Evolutionary conservation across 257 asterid species (phyloP).

Genomic region (Gentiana straminea): DNA sequence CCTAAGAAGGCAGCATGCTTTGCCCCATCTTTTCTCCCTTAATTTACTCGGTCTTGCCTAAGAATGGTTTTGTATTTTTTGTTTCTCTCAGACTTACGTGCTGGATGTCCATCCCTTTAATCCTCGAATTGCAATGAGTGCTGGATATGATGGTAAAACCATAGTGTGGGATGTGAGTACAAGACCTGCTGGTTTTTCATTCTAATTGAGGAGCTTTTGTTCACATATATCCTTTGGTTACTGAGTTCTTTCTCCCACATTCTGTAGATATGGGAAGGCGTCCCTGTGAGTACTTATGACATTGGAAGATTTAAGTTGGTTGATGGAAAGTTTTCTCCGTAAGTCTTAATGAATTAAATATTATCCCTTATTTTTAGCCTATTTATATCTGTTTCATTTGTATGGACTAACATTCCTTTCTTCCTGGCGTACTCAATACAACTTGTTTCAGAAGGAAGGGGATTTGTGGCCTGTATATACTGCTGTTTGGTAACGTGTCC

Average conservation of each 20-base stretch:
- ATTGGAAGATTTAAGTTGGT: constrained; percentile 82
- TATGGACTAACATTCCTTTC: background rate
- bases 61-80: background rate
- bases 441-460: background rate
- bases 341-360: constrained; percentile 31
- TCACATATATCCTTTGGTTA: constrained; percentile 2
- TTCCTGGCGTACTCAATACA: background rate
- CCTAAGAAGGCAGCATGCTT: no score
- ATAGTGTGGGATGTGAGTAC: constrained; percentile 97
- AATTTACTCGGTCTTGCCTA: background rate
- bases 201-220: constrained; percentile 9
- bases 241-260: constrained; percentile 5
- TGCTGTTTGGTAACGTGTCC: no score
- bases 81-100: constrained; percentile 59
- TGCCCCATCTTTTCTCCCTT: background rate
- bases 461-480: background rate
- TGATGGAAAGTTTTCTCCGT: constrained; percentile 98
- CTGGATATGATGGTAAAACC: constrained; percentile 98
- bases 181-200: constrained; percentile 4
- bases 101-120: constrained; percentile 96
- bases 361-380: constrained; percentile 5
- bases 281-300: constrained; percentile 69
- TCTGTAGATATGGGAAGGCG: constrained; percentile 91
- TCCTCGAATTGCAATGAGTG: constrained; percentile 99
- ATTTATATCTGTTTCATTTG: background rate